Evolutionary conservation across 2,329 filamentous ascomycete species (phyloP).

Genomic region (Anisogramma anomala): DNA sequence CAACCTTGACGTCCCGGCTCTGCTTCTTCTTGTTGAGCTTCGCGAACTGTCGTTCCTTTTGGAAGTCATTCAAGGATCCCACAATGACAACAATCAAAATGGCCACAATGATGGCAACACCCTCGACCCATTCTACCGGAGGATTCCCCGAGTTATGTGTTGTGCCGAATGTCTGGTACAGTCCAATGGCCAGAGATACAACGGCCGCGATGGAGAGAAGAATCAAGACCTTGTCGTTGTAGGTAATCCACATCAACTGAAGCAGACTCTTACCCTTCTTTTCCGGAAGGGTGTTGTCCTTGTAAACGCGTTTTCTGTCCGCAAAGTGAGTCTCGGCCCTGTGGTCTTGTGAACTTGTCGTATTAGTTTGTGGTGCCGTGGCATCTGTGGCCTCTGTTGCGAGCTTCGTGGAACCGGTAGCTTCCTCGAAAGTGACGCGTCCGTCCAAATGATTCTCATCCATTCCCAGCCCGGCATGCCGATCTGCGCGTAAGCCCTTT

Average conservation of each 20-base stretch:
- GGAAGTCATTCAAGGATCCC: slow-evolving; percentile 67
- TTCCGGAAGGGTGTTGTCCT: slow-evolving; percentile 60
- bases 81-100: slow-evolving; percentile 68
- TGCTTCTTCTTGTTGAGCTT: slow-evolving; percentile 71
- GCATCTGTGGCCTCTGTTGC: slow-evolving; percentile 22
- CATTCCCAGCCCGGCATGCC: slow-evolving; percentile 59
- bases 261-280: slow-evolving; percentile 65
- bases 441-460: slow-evolving; percentile 62
- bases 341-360: slow-evolving; percentile 3
- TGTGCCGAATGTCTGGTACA: slow-evolving; percentile 62
- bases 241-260: slow-evolving; percentile 69
- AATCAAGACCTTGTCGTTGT: slow-evolving; percentile 73
- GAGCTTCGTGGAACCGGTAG: slow-evolving; percentile 31
- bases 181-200: slow-evolving; percentile 61
- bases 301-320: slow-evolving; percentile 60
- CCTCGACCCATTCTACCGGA: slow-evolving; percentile 67
- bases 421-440: slow-evolving; percentile 61
- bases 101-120: slow-evolving; percentile 71
- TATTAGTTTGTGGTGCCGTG: slow-evolving; percentile 10
- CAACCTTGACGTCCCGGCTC: slow-evolving; percentile 58
- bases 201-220: slow-evolving; percentile 58
- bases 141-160: slow-evolving; percentile 39
- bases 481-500: slow-evolving; percentile 63
- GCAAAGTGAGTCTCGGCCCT: slow-evolving; percentile 30
- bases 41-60: slow-evolving; percentile 70